phyloP scores from a whole-genome alignment of 169 alveolate species.

The Cryptosporidium baileyi region DNA sequence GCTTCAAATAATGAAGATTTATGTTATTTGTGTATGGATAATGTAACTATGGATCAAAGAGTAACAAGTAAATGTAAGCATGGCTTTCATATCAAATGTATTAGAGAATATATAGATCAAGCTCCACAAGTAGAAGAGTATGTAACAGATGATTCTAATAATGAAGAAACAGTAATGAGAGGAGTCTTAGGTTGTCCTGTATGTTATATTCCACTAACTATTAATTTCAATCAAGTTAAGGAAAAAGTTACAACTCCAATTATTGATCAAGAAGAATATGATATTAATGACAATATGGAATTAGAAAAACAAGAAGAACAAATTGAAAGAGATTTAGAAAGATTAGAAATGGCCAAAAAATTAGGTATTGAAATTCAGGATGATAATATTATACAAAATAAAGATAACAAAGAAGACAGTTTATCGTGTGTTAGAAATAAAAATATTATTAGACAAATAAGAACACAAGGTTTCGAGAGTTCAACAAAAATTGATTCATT shows the following conservation, averaged over 20 bases:
- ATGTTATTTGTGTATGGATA: slow-evolving; percentile 68
- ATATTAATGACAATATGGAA: slow-evolving; percentile 41
- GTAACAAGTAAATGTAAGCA: slow-evolving; percentile 81
- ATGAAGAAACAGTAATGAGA: background rate
- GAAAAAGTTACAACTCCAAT: background rate
- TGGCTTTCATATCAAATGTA: slow-evolving; percentile 82
- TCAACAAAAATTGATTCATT: slow-evolving; percentile 82
- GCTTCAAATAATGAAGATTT: slow-evolving; percentile 43
- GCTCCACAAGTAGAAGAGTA: slow-evolving; percentile 74
- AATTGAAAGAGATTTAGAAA: slow-evolving; percentile 68
- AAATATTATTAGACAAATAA: slow-evolving; percentile 78
- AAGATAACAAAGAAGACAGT: background rate
- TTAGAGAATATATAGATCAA: slow-evolving; percentile 79
- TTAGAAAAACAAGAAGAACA: slow-evolving; percentile 69
- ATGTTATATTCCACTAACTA: slow-evolving; percentile 78
- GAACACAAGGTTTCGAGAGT: slow-evolving; percentile 77
- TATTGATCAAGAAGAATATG: slow-evolving; percentile 3
- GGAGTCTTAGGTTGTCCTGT: slow-evolving; percentile 81
- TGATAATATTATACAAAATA: background rate
- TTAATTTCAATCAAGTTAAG: slow-evolving; percentile 65
- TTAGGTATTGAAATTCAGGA: slow-evolving; percentile 1
- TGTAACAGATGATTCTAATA: background rate
- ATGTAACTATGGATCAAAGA: slow-evolving; percentile 73
- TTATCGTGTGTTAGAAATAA: slow-evolving; percentile 65
- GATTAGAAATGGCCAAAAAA: slow-evolving; percentile 51